Evolutionary conservation across 2,329 filamentous ascomycete species (phyloP), one percentile per base, ranked within the genome.

Genomic region (Sclerotinia minor): DNA sequence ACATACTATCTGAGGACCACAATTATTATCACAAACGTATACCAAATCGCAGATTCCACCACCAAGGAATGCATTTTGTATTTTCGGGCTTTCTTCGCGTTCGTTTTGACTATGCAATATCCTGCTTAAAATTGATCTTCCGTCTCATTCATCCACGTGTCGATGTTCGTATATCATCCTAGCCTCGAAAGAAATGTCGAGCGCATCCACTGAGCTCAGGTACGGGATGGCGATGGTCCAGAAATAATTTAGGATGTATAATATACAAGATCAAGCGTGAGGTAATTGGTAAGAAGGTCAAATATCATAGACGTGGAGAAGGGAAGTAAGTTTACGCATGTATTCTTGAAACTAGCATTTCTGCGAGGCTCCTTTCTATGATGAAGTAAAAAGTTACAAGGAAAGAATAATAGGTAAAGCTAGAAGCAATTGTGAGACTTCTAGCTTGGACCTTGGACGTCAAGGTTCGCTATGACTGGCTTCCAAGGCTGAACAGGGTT

Each of bases 31-130:
- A 78, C 79, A 68, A 83, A 60, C 41, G 76, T 75, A 69, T 81
- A 84, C 80, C 81, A 81, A 13, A 75, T 79, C 81, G 81, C 83
- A 72, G 79, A 79, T 74, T 82, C 80, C 35, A 73, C 75, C 19
- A 73, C 49, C 13, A 71, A n/a, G 17, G 66, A 41, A 3, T 57
- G 26, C 59, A 64, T 67, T 44, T 24, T 35, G 52, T 49, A 19
- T 7, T 15, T 24, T 38, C 6, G 21, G 7, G 24, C 13, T 35
- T 17, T 61, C 29, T 13, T 8, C 17, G 21, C 24, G n/a, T 32
- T 49, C 26, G 58, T 21, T 61, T 24, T 13, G 32, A 35, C 54
- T 57, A 24, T 57, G 54, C 21, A 38, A 49, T 49, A 35, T 61
- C 13, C 44, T 49, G 58, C 44, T 24, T 24, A 45, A 35, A 32